phyloP scores from a whole-genome alignment of 768 basidiomycete genomes.

The Boletus sensibilis region DNA sequence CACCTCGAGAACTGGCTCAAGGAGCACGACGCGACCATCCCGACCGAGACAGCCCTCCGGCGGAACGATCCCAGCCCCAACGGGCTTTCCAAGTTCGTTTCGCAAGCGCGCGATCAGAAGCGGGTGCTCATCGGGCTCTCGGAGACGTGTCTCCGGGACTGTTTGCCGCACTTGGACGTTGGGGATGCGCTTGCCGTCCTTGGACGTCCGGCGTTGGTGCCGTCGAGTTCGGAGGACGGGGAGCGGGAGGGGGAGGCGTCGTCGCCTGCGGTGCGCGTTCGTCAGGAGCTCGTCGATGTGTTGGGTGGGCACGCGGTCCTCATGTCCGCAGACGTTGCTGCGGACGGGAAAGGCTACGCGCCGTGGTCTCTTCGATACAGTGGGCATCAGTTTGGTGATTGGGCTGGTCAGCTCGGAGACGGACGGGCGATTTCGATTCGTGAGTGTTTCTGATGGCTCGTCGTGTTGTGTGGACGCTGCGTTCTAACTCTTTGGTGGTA shows the following conservation, averaged over 20 bases:
- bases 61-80: not conserved
- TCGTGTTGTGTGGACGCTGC: not conserved
- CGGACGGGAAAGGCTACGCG: conserved; percentile 36
- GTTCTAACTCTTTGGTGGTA: conserved; percentile 27
- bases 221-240: conserved; percentile 27
- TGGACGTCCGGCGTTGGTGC: conserved; percentile 55
- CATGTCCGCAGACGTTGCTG: conserved; percentile 38
- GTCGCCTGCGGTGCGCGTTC: conserved; percentile 40
- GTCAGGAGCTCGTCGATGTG: conserved; percentile 77
- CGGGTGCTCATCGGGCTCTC: conserved; percentile 73
- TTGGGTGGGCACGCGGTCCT: conserved; percentile 76
- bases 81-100: conserved; percentile 47
- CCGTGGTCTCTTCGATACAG: conserved; percentile 90
- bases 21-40: conserved; percentile 56
- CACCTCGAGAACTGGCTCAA: conserved; percentile 79
- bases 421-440: conserved; percentile 90
- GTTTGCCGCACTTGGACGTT: conserved; percentile 80
- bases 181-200: conserved; percentile 76
- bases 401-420: conserved; percentile 95
- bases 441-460: conserved; percentile 30
- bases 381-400: conserved; percentile 85
- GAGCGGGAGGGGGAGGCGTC: conserved; percentile 18
- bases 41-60: conserved; percentile 2
- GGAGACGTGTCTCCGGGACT: conserved; percentile 65
- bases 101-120: conserved; percentile 49